Conservation (phyloP, 202 grass and related monocot species). For the Dendrocalamus latiflorus region DNA sequence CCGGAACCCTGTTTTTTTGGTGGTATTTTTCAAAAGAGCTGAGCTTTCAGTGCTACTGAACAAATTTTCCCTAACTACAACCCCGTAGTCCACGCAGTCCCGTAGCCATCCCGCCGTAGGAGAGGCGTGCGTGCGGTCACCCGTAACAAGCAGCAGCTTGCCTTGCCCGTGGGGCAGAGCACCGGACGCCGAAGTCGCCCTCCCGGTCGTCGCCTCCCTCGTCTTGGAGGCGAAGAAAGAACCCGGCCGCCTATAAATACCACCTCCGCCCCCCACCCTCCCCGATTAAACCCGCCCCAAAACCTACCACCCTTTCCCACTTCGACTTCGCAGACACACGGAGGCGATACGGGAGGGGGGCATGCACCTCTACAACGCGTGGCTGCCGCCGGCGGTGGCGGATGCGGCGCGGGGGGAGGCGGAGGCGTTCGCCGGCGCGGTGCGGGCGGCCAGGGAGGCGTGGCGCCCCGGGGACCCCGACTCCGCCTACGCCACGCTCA, state of each 20-base stretch:
- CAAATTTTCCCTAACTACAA: too few relatives aligned
- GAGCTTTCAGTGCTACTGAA: too few relatives aligned
- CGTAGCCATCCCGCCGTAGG: neutral
- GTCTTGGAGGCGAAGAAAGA: conserved; percentile 59
- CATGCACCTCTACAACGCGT: too few relatives aligned
- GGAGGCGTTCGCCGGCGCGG: too few relatives aligned
- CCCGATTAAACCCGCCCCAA: neutral
- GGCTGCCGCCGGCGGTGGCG: too few relatives aligned
- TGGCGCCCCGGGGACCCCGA: conserved; percentile 56
- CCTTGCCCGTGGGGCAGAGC: neutral
- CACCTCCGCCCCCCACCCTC: neutral
- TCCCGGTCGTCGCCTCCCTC: conserved; percentile 3
- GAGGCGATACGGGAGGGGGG: neutral
- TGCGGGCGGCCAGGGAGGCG: too few relatives aligned
- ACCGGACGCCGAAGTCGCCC: conserved; percentile 1
- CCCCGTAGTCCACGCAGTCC: neutral
- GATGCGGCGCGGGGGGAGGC: too few relatives aligned
- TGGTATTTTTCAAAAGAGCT: too few relatives aligned
- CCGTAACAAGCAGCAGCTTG: neutral
- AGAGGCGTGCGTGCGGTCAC: neutral
- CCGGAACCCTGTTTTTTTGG: too few relatives aligned
- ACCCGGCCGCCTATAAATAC: conserved; percentile 20
- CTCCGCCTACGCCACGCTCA: conserved; percentile 83
- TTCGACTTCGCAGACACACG: neutral
- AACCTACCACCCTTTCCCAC: neutral